Evolutionary conservation across 148 eudicot species (phyloP).

Genomic region (Chenopodium suecicum): DNA sequence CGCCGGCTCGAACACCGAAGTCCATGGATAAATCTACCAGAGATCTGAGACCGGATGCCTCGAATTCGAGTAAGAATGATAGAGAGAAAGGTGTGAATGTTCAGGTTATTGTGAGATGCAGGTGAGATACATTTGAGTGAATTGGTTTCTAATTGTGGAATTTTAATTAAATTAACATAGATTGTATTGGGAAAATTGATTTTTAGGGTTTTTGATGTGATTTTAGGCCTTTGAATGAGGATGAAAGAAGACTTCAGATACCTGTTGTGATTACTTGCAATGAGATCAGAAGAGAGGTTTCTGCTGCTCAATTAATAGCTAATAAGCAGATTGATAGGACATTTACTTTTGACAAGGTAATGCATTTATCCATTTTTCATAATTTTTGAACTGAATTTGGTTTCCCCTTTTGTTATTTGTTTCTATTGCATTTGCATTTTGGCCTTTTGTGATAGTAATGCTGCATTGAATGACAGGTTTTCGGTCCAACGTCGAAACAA

Average conservation of each 20-base stretch:
- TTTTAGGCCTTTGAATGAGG: slow-evolving; percentile 82
- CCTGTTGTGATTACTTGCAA: slow-evolving; percentile 81
- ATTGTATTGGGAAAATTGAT: neutral
- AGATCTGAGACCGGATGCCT: slow-evolving; percentile 74
- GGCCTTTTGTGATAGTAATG: too few species aligned
- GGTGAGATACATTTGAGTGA: slow-evolving; percentile 46
- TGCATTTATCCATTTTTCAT: neutral
- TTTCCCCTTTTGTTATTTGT: neutral
- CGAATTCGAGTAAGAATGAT: slow-evolving; percentile 52
- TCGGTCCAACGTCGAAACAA: slow-evolving; percentile 87
- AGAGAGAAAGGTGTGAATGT: slow-evolving; percentile 94
- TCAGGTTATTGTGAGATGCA: slow-evolving; percentile 94
- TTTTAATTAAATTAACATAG: neutral
- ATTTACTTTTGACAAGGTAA: slow-evolving; percentile 86
- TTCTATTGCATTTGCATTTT: neutral
- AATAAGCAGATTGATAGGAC: slow-evolving; percentile 96
- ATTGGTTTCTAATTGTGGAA: neutral
- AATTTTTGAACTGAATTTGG: neutral
- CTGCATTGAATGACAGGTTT: slow-evolving; percentile 51
- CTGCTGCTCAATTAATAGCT: slow-evolving; percentile 86
- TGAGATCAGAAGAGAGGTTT: slow-evolving; percentile 84
- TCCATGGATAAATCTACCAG: slow-evolving; percentile 71
- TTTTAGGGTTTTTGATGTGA: slow-evolving; percentile 1
- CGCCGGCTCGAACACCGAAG: slow-evolving; percentile 80
- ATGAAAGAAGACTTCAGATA: slow-evolving; percentile 70